Evolutionary conservation across 345 rosid genomes (phyloP).

Genomic region (Eucalyptus cladocalyx): DNA sequence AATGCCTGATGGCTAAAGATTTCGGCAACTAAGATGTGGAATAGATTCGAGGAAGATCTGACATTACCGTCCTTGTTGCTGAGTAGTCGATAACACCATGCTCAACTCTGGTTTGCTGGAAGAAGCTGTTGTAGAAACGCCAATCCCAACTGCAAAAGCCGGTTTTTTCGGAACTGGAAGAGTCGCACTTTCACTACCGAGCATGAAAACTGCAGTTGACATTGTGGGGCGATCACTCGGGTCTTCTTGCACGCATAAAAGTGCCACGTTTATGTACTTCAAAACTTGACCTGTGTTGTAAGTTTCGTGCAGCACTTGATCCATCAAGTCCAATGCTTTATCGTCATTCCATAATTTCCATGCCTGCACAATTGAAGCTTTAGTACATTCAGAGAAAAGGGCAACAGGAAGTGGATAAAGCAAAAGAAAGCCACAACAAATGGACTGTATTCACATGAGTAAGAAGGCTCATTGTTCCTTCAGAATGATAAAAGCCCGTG

Average conservation of each 20-base stretch:
- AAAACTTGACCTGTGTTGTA: conserved; percentile 2
- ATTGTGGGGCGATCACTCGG: conserved; percentile 42
- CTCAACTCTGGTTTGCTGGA: conserved; percentile 20
- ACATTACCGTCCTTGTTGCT: not conserved
- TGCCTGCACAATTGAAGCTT: conserved; percentile 5
- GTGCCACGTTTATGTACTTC: conserved; percentile 37
- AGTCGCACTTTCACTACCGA: conserved; percentile 12
- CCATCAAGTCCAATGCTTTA: conserved; percentile 21
- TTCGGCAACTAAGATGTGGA: not conserved
- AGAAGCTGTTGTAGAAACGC: conserved; percentile 25
- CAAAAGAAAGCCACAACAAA: not conserved
- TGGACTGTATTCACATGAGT: conserved; percentile 25
- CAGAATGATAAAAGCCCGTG: conserved; percentile 8
- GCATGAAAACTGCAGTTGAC: conserved; percentile 40
- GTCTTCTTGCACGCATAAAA: conserved; percentile 49
- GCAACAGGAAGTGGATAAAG: not conserved
- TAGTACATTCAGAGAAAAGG: not conserved
- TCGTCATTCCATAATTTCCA: conserved; percentile 41
- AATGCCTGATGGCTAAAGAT: not conserved
- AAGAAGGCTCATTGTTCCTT: conserved; percentile 22
- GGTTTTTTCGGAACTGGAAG: conserved; percentile 42
- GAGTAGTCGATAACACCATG: not conserved
- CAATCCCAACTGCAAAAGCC: conserved; percentile 17
- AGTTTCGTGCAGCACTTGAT: conserved; percentile 5
- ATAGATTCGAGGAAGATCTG: not conserved